Evolutionary conservation across 805 yeast species (phyloP), one percentile per base, ranked within the genome.

Genomic region (Pichia pseudocactophila): DNA sequence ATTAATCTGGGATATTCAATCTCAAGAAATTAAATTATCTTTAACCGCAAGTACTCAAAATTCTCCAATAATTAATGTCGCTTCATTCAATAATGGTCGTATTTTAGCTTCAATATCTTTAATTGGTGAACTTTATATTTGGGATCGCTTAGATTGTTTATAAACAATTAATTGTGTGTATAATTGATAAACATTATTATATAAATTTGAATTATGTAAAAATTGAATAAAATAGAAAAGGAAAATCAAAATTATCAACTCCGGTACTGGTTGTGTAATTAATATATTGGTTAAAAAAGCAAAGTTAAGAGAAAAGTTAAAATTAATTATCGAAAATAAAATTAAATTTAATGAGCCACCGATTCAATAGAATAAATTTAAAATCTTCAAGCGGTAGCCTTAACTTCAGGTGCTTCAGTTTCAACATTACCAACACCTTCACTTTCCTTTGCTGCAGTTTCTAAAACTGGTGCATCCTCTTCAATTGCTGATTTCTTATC

Each of bases 1-100:
- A 0, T 53, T 75, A 12, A 58, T 82, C 11, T 83, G 89, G 90
- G 78, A 81, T 52, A 64, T 83, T 6, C 87, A 82, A 46, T 55
- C 75, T 4, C 80, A 78, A 51, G 62, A 70, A 13, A 58, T 80
- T 3, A 64, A 68, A 4, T 58, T 50, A 18, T 36, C 20, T 12
- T 36, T 60, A 19, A 30, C 44, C 6, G 57, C 54, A 15, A 45
- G 55, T 30, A 40, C 42, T 46, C 32, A 26, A 31, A 28, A 33
- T 5, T 33, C 42, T 9, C 59, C 58, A 2, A 66, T 74, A 5
- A 55, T 75, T 43, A 70, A 68, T 33, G 64, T 75, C 2, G 73
- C 66, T 40, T 43, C 56, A 4, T 55, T 47, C 27, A 59, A 63
- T 16, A 56, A 55, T 6, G 79, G 79, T 0, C 34, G 55, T 22